These are phyloP conservation scores for Paramecium sexaurelia DNA, from an alignment of 73 alveolate genomes.

Conservation along the genomic window DNA sequence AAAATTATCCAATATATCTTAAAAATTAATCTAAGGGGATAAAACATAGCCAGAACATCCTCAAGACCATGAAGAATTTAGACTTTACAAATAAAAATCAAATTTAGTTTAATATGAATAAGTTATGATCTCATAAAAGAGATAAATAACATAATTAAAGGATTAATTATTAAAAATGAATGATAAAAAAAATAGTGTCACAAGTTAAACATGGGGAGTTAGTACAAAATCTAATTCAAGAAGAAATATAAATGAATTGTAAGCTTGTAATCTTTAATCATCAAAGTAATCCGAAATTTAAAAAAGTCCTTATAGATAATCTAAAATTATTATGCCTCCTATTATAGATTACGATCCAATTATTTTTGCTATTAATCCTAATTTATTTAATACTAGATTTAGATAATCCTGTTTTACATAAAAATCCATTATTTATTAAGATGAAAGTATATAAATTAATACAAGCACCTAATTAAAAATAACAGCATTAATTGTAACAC, in stretches of 20 bases:
- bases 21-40: background rate
- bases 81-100: background rate
- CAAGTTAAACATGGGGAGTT: conserved; percentile 13
- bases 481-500: background rate
- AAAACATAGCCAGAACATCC: background rate
- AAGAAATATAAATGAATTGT: background rate
- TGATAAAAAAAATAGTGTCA: conserved; percentile 14
- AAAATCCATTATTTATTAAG: background rate
- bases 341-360: background rate
- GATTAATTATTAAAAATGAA: background rate
- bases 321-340: conserved; percentile 10
- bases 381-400: background rate
- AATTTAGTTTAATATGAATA: background rate
- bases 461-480: background rate
- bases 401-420: conserved; percentile 25
- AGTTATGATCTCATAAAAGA: background rate
- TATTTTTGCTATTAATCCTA: conserved; percentile 40
- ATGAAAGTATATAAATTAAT: background rate
- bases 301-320: background rate
- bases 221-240: conserved; percentile 3
- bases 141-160: background rate
- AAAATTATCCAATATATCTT: background rate
- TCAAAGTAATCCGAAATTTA: background rate
- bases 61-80: background rate
- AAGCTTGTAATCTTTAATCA: background rate